Conservation (phyloP, 805 yeast species). For the Wickerhamiella kurtzmanii region DNA sequence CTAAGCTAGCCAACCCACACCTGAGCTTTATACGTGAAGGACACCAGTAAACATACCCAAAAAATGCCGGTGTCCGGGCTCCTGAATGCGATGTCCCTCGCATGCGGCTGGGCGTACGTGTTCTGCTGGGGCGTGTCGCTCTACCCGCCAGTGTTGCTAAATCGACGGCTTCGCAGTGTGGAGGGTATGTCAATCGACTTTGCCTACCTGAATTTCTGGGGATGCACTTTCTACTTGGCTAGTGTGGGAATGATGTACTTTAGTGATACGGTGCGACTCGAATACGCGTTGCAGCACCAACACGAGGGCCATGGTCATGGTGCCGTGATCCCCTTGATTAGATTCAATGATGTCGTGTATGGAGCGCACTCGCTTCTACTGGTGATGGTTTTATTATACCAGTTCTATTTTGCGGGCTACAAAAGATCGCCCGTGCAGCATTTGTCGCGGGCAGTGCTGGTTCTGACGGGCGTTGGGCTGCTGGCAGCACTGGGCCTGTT, state of each 20-base stretch:
- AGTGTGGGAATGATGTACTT: constrained; percentile 24
- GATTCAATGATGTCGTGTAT: constrained; percentile 33
- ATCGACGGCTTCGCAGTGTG: constrained; percentile 22
- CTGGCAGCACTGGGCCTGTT: constrained; percentile 16
- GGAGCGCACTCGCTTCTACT: constrained; percentile 33
- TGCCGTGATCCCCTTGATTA: constrained; percentile 28
- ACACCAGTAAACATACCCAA: no score
- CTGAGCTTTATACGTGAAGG: no score
- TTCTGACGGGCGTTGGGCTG: constrained; percentile 14
- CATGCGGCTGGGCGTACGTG: constrained; percentile 22
- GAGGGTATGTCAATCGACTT: constrained; percentile 29
- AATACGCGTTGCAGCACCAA: constrained; percentile 25
- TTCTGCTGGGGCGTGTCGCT: constrained; percentile 27
- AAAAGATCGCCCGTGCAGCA: constrained; percentile 23
- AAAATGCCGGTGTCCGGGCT: not conserved
- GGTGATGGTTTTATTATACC: constrained; percentile 27
- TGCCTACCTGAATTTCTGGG: constrained; percentile 25
- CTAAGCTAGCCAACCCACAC: no score
- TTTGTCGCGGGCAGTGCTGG: constrained; percentile 19
- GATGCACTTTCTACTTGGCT: constrained; percentile 25
- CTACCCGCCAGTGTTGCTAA: constrained; percentile 27
- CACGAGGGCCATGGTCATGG: constrained; percentile 6
- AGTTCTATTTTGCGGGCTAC: constrained; percentile 28
- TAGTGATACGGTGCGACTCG: constrained; percentile 24
- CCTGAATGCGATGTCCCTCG: constrained; percentile 3